Base-by-base conservation (phyloP, 2,329 filamentous ascomycete species). In the Colletotrichum chlorophyti region DNA sequence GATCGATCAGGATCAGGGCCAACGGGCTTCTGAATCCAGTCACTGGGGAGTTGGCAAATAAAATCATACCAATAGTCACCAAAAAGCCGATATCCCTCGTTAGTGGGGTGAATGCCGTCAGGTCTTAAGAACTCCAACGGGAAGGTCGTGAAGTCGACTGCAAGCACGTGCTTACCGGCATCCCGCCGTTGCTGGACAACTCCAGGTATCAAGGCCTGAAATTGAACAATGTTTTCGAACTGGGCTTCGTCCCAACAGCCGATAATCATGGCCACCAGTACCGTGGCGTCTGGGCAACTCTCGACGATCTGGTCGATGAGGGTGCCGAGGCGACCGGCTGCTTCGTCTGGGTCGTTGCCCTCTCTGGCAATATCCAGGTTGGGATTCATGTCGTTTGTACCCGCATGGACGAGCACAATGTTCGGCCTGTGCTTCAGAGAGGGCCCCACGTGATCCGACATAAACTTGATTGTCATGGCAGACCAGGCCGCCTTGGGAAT, bases 51-150 rank as follows among this genome's bases (percentile, higher is more conserved):
- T 35, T 75, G 73, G 12, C 64, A 63, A 17, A 75, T 60, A 26
- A 71, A 72, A 42, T 72, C 65, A 57, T 73, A 71, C 74, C 74
- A 76, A 32, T 72, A 74, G 41, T 74, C 66, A 1, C 71, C 74
- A n/a, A 76, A 61, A 23, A 66, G 31, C 6, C 53, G 58, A 37
- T 75, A 76, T 0, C 72, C 74, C 6, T 62, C 27, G 19, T 72
- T 69, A 1, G 68, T 70, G 4, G 74, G 73, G 24, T 76, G 74
- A 2, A 76, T 54, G 8, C 40, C 41, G 3, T 64, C 62, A n/a
- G n/a, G n/a, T 14, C 60, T 27, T 4, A 75, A 57, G 3, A 67
- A 58, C 0, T 50, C 41, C 2, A 61, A 60, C 4, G 65, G 61
- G 38, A 73, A 70, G 0, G 49, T 67, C 6, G 70, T 65, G 40